Evolutionary conservation across 1,139 yeast genomes (phyloP).

Genomic region (Yamadazyma spencermartinsiae): DNA sequence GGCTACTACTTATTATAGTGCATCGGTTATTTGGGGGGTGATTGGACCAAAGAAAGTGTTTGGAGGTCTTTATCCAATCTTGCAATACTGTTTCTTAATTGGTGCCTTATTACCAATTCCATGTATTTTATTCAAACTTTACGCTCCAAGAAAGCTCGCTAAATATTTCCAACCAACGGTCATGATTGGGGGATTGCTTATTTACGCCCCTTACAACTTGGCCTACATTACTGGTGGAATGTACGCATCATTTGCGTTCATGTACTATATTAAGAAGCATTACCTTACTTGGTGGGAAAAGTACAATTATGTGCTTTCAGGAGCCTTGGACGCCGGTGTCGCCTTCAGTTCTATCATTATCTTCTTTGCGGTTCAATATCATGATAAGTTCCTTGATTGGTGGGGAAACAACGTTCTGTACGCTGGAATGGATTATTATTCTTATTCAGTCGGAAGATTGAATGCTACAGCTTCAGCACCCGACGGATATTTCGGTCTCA

Average conservation of each 20-base stretch:
- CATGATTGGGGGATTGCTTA: slow-evolving; percentile 37
- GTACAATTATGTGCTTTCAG: slow-evolving; percentile 61
- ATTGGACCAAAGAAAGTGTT: slow-evolving; percentile 62
- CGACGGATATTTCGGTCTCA: slow-evolving; percentile 45
- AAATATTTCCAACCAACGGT: slow-evolving; percentile 41
- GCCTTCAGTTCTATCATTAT: slow-evolving; percentile 57
- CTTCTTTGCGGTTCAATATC: slow-evolving; percentile 55
- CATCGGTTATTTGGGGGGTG: slow-evolving; percentile 59
- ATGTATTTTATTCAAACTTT: slow-evolving; percentile 40
- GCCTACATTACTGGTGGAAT: slow-evolving; percentile 53
- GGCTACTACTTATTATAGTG: slow-evolving; percentile 46
- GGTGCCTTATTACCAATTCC: slow-evolving; percentile 48
- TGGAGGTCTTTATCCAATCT: slow-evolving; percentile 43
- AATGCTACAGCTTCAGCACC: slow-evolving; percentile 23
- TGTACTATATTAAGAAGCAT: slow-evolving; percentile 49
- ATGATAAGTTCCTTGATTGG: slow-evolving; percentile 45
- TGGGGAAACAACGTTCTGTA: slow-evolving; percentile 57
- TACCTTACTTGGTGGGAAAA: slow-evolving; percentile 61
- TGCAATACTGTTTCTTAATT: slow-evolving; percentile 52
- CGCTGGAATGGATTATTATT: slow-evolving; percentile 41
- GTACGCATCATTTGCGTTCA: slow-evolving; percentile 48
- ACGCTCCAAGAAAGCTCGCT: slow-evolving; percentile 27
- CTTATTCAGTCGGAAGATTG: slow-evolving; percentile 24
- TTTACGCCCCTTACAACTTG: slow-evolving; percentile 58
- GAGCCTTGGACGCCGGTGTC: slow-evolving; percentile 61